Base-by-base conservation (phyloP, 805 yeast genomes). In the Metschnikowia cubensis region DNA sequence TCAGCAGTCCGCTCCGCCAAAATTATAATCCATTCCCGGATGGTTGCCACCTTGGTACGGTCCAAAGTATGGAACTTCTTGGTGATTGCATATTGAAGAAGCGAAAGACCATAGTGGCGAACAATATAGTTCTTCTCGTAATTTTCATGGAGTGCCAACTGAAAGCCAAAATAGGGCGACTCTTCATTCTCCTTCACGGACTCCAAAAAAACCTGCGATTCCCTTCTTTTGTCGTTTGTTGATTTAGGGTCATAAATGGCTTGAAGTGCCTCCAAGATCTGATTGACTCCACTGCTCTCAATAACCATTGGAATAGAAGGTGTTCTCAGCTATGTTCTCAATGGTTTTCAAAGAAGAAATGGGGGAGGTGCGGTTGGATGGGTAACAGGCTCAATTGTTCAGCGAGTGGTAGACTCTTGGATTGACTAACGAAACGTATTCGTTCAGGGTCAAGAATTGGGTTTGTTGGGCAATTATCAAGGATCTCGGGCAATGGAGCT, bases 81-180 rank as follows among this genome's bases (percentile, higher is more conserved):
- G 50, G 78, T 76, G 50, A 92, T 82, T 18, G 96, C 81, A 58
- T 83, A 75, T 56, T 89, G 89, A 31, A 94, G 69, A 53, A 94
- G 69, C 15, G 92, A 83, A 36, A 94, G 72, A 0, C 99, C 99
- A 65, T 83, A 94, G 67, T 95, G 97, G 53, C 96, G 82, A 21
- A 91, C 90, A 25, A 89, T 82, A 56, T 75, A 80, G 62, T 85
- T 80, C 40, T 79, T 73, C 41, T 68, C 69, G 57, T 83, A 72
- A 69, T 80, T 72, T 65, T 82, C 80, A 1, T 81, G 81, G 22
- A 81, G 63, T 1, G 96, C 89, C 51, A 94, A 76, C 64, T 87
- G 89, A 67, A 85, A 92, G 2, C 97, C 97, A 91, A 96, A 89
- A 53, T 73, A 81, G 0, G 99, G 97, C 18, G 96, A 84, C 63